A percentile compares a stretch with the other conserved stretches of the same genome.
Evolutionary conservation across 441 rosid species (phyloP).

Genomic region (Omphalea diandra): DNA sequence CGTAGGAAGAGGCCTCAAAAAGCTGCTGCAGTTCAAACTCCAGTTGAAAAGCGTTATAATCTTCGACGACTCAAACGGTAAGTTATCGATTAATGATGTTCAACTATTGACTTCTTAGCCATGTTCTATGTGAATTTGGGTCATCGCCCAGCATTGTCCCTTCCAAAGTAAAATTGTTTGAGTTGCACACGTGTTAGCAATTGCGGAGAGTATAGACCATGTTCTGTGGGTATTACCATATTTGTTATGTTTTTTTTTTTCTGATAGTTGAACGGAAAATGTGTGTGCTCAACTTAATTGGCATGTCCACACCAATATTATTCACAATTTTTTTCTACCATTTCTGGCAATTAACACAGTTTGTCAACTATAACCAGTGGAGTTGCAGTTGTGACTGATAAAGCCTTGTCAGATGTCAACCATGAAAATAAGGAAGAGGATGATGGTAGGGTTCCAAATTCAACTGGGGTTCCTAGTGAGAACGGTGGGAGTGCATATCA

Average conservation of each 20-base stretch:
- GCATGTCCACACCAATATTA: background rate
- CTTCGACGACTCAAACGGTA: slow-evolving; percentile 72
- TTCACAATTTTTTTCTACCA: background rate
- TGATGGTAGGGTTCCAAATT: slow-evolving; percentile 35
- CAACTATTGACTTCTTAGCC: too few species aligned
- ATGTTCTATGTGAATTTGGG: too few species aligned
- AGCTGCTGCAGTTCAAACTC: slow-evolving; percentile 40
- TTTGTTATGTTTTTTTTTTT: too few species aligned
- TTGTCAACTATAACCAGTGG: slow-evolving; percentile 37
- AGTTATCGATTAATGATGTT: slow-evolving; percentile 20
- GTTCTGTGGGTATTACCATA: too few species aligned
- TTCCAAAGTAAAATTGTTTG: background rate
- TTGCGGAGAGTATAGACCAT: too few species aligned
- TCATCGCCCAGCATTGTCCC: background rate
- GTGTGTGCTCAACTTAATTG: background rate
- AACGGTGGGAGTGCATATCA: slow-evolving; percentile 50
- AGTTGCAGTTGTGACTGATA: slow-evolving; percentile 30
- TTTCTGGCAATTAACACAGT: slow-evolving; percentile 17
- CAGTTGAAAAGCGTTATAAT: slow-evolving; percentile 59
- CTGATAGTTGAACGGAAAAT: background rate
- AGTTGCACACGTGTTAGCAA: background rate
- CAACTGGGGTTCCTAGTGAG: slow-evolving; percentile 49
- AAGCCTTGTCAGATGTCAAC: slow-evolving; percentile 28
- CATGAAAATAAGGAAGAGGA: slow-evolving; percentile 40
- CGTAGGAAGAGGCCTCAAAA: slow-evolving; percentile 67